Evolutionary conservation across 2,329 filamentous ascomycete species (phyloP).

Genomic region (Nannizziopsis barbatae): DNA sequence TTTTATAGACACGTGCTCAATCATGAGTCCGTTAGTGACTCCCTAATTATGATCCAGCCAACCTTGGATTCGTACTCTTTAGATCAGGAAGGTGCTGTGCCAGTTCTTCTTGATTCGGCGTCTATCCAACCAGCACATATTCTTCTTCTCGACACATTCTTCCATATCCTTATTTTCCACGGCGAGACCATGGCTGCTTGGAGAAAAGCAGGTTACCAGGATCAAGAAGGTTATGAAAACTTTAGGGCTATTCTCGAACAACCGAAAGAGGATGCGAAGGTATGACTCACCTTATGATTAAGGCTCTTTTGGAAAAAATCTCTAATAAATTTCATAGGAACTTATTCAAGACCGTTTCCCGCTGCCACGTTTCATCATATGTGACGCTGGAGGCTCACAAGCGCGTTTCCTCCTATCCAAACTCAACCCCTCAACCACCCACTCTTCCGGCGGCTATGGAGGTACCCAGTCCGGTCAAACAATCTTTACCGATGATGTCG

Average conservation of each 20-base stretch:
- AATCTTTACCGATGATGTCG: constrained; percentile 98
- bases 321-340: constrained; percentile 47
- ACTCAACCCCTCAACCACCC: constrained; percentile 92
- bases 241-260: constrained; percentile 78
- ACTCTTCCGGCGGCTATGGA: constrained; percentile 85
- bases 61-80: constrained; percentile 96
- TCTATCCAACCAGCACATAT: constrained; percentile 93
- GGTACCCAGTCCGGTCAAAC: constrained; percentile 89
- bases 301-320: not conserved
- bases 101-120: constrained; percentile 90
- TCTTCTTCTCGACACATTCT: constrained; percentile 92
- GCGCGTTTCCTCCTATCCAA: constrained; percentile 94
- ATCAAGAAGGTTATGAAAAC: constrained; percentile 96
- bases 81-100: constrained; percentile 82
- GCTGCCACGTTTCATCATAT: constrained; percentile 96
- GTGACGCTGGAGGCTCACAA: constrained; percentile 94
- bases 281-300: constrained; percentile 39
- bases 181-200: constrained; percentile 96
- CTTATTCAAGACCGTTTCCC: constrained; percentile 96
- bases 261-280: constrained; percentile 91
- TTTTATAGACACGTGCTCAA: constrained; percentile 96
- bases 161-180: constrained; percentile 98
- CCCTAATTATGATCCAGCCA: constrained; percentile 96
- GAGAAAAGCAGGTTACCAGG: constrained; percentile 95
- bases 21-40: constrained; percentile 94